phyloP scores from a whole-genome alignment of 2,329 filamentous ascomycete species.

The Pseudogymnoascus sp. region DNA sequence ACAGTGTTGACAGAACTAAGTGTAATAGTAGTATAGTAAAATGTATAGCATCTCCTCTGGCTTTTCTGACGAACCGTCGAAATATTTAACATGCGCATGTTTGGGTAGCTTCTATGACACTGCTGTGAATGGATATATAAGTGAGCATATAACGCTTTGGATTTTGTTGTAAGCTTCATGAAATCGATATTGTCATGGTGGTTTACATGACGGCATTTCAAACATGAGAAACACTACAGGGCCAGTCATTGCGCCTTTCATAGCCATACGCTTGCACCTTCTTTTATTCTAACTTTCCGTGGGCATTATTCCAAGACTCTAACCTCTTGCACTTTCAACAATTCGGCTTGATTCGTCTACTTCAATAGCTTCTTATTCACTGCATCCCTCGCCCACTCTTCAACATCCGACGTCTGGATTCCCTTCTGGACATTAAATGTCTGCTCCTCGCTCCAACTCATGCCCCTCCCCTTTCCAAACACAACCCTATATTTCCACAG shows the following conservation, averaged over 20 bases:
- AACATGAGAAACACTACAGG: not conserved
- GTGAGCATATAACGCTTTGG: not conserved
- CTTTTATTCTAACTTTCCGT: not conserved
- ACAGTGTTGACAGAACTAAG: constrained; percentile 4
- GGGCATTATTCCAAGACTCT: not conserved
- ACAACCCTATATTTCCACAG: constrained; percentile 53
- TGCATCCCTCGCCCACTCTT: constrained; percentile 26
- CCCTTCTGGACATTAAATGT: constrained; percentile 46
- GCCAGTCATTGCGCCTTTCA: not conserved
- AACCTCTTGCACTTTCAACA: not conserved
- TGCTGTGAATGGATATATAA: not conserved
- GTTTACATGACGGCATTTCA: not conserved
- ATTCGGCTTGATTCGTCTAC: not conserved
- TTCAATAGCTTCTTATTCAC: not conserved
- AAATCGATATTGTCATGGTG: not conserved
- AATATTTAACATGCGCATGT: not conserved
- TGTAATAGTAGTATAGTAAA: constrained; percentile 7
- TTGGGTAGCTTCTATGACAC: not conserved
- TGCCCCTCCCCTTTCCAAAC: constrained; percentile 49
- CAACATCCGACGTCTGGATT: constrained; percentile 37
- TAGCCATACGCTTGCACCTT: not conserved
- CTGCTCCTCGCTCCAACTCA: constrained; percentile 46
- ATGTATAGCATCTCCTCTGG: constrained; percentile 9
- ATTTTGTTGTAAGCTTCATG: not conserved
- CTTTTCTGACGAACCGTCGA: not conserved